These are phyloP conservation scores for Boechera stricta DNA, from an alignment of 345 rosid species.

Conservation along the genomic window DNA sequence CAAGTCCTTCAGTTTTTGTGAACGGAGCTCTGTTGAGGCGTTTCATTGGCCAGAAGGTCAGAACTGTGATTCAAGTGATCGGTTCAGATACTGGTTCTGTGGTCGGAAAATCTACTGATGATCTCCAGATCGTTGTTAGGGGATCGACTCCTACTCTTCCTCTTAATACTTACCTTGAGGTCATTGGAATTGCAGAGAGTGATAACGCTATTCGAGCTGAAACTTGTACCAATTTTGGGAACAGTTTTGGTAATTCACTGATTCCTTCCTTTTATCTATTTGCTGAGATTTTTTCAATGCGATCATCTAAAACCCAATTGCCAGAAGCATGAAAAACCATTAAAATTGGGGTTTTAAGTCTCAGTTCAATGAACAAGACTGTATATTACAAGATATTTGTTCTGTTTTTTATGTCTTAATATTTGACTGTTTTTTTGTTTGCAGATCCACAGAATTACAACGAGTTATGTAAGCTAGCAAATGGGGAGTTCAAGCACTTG, in stretches of 20 bases:
- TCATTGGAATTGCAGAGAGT: conserved; percentile 83
- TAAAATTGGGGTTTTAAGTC: not conserved
- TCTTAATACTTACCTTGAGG: conserved; percentile 74
- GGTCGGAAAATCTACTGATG: conserved; percentile 78
- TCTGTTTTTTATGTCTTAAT: not conserved
- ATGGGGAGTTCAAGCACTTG: conserved; percentile 72
- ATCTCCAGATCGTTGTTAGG: conserved; percentile 57
- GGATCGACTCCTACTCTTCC: conserved; percentile 59
- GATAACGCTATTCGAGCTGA: conserved; percentile 68
- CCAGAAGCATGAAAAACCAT: not conserved
- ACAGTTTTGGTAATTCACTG: conserved; percentile 59
- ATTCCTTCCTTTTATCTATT: not conserved
- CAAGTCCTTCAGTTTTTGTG: conserved; percentile 84
- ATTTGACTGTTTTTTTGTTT: conserved; percentile 7
- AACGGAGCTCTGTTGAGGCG: conserved; percentile 67
- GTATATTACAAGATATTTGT: not conserved
- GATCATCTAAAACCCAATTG: too few species aligned
- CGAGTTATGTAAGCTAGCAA: conserved; percentile 86
- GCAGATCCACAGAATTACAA: conserved; percentile 69
- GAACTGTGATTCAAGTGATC: conserved; percentile 71
- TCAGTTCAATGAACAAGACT: not conserved
- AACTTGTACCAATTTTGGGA: conserved; percentile 77
- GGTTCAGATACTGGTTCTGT: conserved; percentile 59
- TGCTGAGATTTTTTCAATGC: not conserved
- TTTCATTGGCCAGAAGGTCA: conserved; percentile 69